A percentile compares a stretch with the other conserved stretches of the same genome.
Evolutionary conservation across 768 basidiomycete species (phyloP).

Genomic region (Wakefieldia striispora): DNA sequence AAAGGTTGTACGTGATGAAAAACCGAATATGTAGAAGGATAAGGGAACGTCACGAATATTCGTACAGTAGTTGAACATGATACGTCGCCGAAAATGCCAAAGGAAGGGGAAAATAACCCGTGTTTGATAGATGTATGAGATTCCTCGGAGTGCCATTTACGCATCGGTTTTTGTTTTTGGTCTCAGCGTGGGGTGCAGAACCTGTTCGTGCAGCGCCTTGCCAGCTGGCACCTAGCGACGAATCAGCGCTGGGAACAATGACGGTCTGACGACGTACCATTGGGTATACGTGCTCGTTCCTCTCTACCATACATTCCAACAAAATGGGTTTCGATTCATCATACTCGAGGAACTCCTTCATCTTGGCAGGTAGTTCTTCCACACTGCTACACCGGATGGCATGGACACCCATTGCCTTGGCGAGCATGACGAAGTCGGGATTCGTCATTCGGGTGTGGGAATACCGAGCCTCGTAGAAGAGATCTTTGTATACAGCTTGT

Average conservation of each 20-base stretch:
- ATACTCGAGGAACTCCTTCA: constrained; percentile 99
- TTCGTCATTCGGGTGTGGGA: constrained; percentile 96
- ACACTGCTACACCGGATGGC: constrained; percentile 71
- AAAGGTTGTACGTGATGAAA: constrained; percentile 2
- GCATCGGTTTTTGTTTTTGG: constrained; percentile 25
- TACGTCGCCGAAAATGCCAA: constrained; percentile 15
- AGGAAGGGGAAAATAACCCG: background rate
- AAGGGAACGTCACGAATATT: constrained; percentile 12
- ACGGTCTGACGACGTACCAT: constrained; percentile 53
- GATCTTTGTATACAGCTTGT: constrained; percentile 47
- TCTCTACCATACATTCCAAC: constrained; percentile 86
- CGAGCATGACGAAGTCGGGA: constrained; percentile 90
- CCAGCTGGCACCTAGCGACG: constrained; percentile 75
- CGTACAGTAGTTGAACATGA: constrained; percentile 26
- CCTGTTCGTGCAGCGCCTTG: constrained; percentile 90
- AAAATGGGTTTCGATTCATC: constrained; percentile 83
- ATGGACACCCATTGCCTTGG: constrained; percentile 89
- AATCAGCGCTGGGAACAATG: constrained; percentile 1
- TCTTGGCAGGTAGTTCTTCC: constrained; percentile 85
- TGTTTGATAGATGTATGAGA: background rate
- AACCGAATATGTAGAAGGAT: background rate
- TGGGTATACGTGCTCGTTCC: constrained; percentile 86
- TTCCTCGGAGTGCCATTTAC: constrained; percentile 8
- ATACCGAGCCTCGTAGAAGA: constrained; percentile 97
- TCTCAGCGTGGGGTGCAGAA: constrained; percentile 64